These are phyloP conservation scores for Tetratostichococcus sp. DNA, from an alignment of 139 green algal genomes.

Conservation along the genomic window DNA sequence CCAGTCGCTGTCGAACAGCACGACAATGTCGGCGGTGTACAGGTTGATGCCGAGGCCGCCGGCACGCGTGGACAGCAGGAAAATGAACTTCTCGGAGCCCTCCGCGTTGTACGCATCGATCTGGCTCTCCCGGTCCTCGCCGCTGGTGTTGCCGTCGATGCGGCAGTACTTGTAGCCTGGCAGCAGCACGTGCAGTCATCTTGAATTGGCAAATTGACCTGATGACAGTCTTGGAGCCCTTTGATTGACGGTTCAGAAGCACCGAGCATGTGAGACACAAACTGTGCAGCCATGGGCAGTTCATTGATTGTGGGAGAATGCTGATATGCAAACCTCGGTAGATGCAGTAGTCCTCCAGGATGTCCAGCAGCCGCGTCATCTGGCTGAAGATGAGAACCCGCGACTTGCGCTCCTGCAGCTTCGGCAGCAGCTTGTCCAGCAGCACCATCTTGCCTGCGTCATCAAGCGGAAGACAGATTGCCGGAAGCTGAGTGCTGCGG, in stretches of 20 bases:
- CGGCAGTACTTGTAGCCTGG: slow-evolving; percentile 60
- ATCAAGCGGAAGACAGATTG: no score
- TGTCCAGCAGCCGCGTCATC: slow-evolving; percentile 96
- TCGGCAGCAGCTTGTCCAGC: slow-evolving; percentile 85
- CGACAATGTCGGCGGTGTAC: slow-evolving; percentile 93
- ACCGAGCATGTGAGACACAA: neutral
- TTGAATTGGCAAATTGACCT: no score
- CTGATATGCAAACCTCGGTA: slow-evolving; percentile 45
- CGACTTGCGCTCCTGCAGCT: slow-evolving; percentile 70
- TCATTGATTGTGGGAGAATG: neutral
- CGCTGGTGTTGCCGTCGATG: slow-evolving; percentile 90
- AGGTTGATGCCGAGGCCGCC: slow-evolving; percentile 97
- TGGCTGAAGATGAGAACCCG: slow-evolving; percentile 91
- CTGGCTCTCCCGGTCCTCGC: slow-evolving; percentile 87
- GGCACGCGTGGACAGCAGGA: slow-evolving; percentile 93
- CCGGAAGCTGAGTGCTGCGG: no score
- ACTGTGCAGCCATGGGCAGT: neutral
- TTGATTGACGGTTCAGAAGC: no score
- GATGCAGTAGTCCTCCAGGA: slow-evolving; percentile 94
- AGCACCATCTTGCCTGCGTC: slow-evolving; percentile 86
- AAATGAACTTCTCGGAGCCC: slow-evolving; percentile 88
- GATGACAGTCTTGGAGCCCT: no score
- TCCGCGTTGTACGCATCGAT: slow-evolving; percentile 91
- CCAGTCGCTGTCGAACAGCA: slow-evolving; percentile 95
- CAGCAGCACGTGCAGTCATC: no score